Conservation (phyloP, 176 grass and related monocot species). For the Triticum aestivum region DNA sequence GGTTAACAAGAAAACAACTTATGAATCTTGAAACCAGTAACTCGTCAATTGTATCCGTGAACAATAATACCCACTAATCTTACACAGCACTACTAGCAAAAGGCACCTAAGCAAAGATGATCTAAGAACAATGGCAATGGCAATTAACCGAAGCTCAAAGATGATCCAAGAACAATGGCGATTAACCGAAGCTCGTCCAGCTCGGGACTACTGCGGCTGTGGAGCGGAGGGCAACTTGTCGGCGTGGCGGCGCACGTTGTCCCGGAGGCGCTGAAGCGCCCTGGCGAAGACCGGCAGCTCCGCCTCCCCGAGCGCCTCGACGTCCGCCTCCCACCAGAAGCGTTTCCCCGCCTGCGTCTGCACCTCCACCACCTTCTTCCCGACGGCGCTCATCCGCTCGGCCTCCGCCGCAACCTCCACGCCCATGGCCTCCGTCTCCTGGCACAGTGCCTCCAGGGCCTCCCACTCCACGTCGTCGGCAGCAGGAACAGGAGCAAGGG, state of each 20-base stretch:
- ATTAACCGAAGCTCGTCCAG: neutral
- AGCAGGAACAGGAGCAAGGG: neutral
- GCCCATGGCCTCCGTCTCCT: neutral
- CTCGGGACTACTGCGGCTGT: neutral
- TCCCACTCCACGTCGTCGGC: neutral
- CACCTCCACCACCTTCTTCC: neutral
- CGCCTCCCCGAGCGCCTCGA: neutral
- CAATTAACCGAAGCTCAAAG: neutral
- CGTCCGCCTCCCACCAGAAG: neutral
- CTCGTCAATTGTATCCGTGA: neutral
- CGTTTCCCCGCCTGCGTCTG: neutral
- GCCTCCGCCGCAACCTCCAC: neutral
- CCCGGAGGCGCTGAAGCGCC: neutral
- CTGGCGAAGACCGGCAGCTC: neutral
- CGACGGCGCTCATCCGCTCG: neutral
- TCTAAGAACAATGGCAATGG: too few species aligned
- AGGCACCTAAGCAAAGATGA: neutral
- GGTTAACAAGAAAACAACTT: neutral
- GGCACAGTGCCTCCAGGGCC: neutral
- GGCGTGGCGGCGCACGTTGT: neutral
- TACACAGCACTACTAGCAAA: neutral
- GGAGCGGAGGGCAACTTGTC: neutral
- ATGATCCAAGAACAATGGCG: neutral
- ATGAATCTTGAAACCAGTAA: neutral
- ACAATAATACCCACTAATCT: neutral